Evolutionary conservation across 805 yeast genomes (phyloP), one percentile per base, ranked within the genome.

Genomic region (Wickerhamomyces sydowiorum): DNA sequence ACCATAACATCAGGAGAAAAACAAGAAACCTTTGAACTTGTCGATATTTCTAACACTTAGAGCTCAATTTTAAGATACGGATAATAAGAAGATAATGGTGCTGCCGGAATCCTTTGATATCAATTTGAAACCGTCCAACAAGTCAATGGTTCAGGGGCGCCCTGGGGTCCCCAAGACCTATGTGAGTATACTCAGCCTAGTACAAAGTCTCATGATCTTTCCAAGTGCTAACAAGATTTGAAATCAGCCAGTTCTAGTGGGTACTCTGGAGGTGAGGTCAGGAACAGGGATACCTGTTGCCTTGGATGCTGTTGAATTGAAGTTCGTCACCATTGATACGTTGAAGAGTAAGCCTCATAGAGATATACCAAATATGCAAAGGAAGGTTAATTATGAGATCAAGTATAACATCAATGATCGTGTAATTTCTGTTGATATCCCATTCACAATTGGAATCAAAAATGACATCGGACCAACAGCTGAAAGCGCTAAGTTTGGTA

Each of bases 121-220:
- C 12, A 54, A 45, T 37, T 51, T 80, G 37, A 74, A 73, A 40
- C 75, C 82, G 3, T 69, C 78, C 30, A 74, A 73, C 37, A 64
- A 67, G 23, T 67, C 77, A n/a, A 62, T 76, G 0, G 76, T 81
- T 2, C 62, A 71, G 38, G 88, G 88, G 3, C 78, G 84, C 59
- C 86, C 87, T 0, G 88, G 88, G 1, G 77, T 81, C 1, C 77
- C 82, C 1, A 70, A 78, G 39, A 78, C 76, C 3, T 59, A 69
- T 38, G 73, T 35, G 54, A 68, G 23, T 65, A 59, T 20, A n/a
- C 31, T 21, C 14, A n/a, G n/a, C n/a, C n/a, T n/a, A n/a, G n/a
- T 39, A 14, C 19, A 12, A 34, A 21, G 15, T 20, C 9, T 10
- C 15, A 15, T 18, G 31, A 14, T 12, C n/a, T n/a, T n/a, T n/a